These are phyloP conservation scores for Claviceps sorghi DNA, from an alignment of 2,329 filamentous ascomycete genomes.

Conservation along the genomic window DNA sequence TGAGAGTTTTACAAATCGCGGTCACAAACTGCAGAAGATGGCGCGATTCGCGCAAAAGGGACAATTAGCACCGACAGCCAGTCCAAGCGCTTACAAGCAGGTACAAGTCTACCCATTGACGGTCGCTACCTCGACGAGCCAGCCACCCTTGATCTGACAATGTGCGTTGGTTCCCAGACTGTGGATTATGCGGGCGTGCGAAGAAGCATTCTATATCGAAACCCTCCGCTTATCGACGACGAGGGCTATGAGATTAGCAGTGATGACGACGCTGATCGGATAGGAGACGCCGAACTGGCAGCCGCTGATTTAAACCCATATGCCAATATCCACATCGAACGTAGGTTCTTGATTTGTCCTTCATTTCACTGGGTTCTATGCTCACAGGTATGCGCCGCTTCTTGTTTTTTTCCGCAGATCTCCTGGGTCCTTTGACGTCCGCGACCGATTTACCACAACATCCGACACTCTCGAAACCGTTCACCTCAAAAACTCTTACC, in stretches of 20 bases:
- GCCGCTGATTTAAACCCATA: constrained; percentile 64
- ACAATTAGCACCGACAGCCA: constrained; percentile 50
- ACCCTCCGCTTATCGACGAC: constrained; percentile 58
- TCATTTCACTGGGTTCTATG: background rate
- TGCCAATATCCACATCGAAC: constrained; percentile 53
- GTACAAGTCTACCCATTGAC: constrained; percentile 25
- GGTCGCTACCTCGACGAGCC: constrained; percentile 4
- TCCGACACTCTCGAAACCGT: constrained; percentile 59
- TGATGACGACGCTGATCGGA: constrained; percentile 52
- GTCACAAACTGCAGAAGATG: constrained; percentile 64
- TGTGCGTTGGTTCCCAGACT: constrained; percentile 28
- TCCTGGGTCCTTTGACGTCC: constrained; percentile 61
- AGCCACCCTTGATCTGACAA: constrained; percentile 11
- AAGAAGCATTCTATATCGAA: constrained; percentile 59
- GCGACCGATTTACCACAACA: constrained; percentile 62
- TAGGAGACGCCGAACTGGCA: constrained; percentile 44
- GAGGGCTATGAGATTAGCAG: constrained; percentile 66
- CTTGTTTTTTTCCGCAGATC: constrained; percentile 32
- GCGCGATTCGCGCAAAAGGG: constrained; percentile 58
- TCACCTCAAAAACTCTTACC: constrained; percentile 57
- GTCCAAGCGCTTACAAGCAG: constrained; percentile 57
- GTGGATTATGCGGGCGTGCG: constrained; percentile 61
- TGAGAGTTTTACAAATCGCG: constrained; percentile 55
- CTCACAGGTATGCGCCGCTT: constrained; percentile 4
- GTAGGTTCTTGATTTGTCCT: constrained; percentile 30